Evolutionary conservation across 768 basidiomycete species (phyloP).

Genomic region (Lentinula aciculospora): DNA sequence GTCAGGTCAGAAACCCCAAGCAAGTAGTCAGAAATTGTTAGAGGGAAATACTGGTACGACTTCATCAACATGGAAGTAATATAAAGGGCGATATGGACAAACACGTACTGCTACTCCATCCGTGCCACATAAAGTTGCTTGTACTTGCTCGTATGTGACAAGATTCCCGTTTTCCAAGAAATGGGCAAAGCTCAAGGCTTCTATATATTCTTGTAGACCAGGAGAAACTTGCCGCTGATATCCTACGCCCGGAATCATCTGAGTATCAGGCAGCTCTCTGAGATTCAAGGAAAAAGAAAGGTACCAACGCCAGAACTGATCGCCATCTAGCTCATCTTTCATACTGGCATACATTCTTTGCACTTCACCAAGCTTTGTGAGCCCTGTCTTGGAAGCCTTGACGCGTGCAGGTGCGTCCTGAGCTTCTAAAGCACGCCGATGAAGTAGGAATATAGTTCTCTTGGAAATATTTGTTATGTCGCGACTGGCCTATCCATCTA

Average conservation of each 20-base stretch:
- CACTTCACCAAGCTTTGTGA: conserved; percentile 63
- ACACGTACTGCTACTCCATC: conserved; percentile 59
- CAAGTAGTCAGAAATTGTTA: conserved; percentile 81
- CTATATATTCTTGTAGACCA: conserved; percentile 93
- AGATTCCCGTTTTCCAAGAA: conserved; percentile 70
- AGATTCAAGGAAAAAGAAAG: neutral
- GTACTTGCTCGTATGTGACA: conserved; percentile 64
- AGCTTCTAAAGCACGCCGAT: conserved; percentile 49
- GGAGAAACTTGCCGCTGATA: conserved; percentile 71
- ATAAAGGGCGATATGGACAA: neutral
- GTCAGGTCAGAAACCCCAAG: conserved; percentile 92
- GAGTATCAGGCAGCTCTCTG: neutral
- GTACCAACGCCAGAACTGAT: conserved; percentile 60
- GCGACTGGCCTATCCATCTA: conserved; percentile 54
- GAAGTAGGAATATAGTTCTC: conserved; percentile 89
- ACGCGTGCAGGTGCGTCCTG: conserved; percentile 19
- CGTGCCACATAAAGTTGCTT: conserved; percentile 54
- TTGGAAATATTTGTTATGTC: conserved; percentile 91
- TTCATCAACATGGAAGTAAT: conserved; percentile 1
- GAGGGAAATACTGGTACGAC: conserved; percentile 58
- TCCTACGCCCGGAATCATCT: neutral
- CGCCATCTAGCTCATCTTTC: conserved; percentile 54
- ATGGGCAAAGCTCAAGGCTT: conserved; percentile 84
- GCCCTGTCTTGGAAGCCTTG: conserved; percentile 45
- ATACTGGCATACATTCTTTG: conserved; percentile 58